Evolutionary conservation across 306 rosid species (phyloP).

Genomic region (Prinsepia uniflora): DNA sequence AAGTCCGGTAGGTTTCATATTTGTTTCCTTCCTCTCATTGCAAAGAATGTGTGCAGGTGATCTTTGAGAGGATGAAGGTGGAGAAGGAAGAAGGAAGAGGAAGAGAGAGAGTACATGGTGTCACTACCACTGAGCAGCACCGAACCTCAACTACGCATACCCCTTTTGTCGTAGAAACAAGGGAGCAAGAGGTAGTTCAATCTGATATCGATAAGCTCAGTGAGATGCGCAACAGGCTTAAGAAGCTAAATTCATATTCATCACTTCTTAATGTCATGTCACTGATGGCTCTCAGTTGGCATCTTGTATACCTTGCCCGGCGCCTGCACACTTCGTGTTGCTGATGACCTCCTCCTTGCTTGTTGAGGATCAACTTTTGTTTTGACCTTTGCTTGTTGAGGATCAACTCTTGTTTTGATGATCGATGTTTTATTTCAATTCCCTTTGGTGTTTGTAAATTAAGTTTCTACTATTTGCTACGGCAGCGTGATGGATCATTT

Average conservation of each 20-base stretch:
- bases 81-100: constrained; percentile 85
- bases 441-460: neutral
- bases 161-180: neutral
- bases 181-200: constrained; percentile 30
- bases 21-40: neutral
- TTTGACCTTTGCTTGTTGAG: neutral
- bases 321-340: constrained; percentile 16
- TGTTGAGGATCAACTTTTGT: neutral
- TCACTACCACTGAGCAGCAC: constrained; percentile 1
- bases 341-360: neutral
- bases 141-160: neutral
- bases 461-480: neutral
- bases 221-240: constrained; percentile 42
- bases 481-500: neutral
- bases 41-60: constrained; percentile 35
- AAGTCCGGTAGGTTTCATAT: neutral
- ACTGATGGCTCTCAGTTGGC: constrained; percentile 67
- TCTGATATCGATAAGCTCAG: constrained; percentile 25
- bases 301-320: constrained; percentile 55
- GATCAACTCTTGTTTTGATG: neutral
- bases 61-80: constrained; percentile 66
- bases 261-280: constrained; percentile 50
- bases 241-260: constrained; percentile 58
- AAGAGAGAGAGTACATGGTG: constrained; percentile 42
- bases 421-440: neutral